Evolutionary conservation across 495 filamentous ascomycete species (phyloP).

Genomic region (Aspergillus kassunensis): DNA sequence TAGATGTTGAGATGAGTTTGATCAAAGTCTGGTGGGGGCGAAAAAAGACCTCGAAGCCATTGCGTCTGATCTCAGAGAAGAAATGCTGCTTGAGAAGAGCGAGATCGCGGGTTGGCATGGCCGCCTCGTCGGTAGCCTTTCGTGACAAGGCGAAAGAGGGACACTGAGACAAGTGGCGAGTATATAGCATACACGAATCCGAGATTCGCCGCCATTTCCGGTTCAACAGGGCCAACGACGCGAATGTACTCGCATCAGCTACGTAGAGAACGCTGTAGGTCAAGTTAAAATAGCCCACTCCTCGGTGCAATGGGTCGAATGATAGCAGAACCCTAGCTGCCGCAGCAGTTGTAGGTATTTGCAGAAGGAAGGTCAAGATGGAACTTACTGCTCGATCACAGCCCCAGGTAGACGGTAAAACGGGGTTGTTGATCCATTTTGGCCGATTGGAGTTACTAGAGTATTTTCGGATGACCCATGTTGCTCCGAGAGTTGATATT

Average conservation of each 20-base stretch:
- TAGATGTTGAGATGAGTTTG: conserved; percentile 75
- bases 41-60: conserved; percentile 75
- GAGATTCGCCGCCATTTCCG: conserved; percentile 71
- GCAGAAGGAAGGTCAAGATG: neutral
- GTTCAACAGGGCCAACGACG: conserved; percentile 78
- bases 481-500: conserved; percentile 1
- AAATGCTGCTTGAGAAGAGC: conserved; percentile 63
- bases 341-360: neutral
- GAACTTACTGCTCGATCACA: conserved; percentile 29
- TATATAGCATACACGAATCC: conserved; percentile 67
- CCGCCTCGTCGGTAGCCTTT: conserved; percentile 30
- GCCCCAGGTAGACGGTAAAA: conserved; percentile 28
- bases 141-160: conserved; percentile 61
- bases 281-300: conserved; percentile 14
- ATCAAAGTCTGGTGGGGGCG: conserved; percentile 66
- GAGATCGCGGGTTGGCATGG: conserved; percentile 51
- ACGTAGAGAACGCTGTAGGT: conserved; percentile 65
- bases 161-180: conserved; percentile 69
- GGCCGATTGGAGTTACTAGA: conserved; percentile 3
- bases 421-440: conserved; percentile 7
- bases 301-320: neutral
- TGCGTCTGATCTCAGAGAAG: conserved; percentile 65
- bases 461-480: neutral
- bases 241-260: conserved; percentile 73
- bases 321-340: neutral